These are phyloP conservation scores for Trichocladium uniseriatum DNA, from an alignment of 495 filamentous ascomycete genomes.

Conservation along the genomic window DNA sequence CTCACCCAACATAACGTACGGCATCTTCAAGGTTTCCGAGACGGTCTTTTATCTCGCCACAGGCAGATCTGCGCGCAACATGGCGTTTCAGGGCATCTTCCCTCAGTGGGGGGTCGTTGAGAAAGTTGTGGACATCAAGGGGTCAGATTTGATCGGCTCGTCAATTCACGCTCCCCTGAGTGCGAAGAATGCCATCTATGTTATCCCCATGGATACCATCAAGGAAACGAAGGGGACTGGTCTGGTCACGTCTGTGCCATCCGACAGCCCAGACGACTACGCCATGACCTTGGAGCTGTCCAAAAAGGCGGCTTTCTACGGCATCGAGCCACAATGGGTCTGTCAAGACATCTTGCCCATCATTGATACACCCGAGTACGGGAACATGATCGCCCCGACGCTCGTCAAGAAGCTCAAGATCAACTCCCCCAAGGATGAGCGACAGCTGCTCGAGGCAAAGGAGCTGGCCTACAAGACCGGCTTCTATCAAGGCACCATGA, in stretches of 20 bases:
- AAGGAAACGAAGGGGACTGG: slow-evolving; percentile 88
- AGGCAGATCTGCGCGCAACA: slow-evolving; percentile 81
- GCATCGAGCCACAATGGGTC: slow-evolving; percentile 92
- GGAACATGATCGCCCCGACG: slow-evolving; percentile 61
- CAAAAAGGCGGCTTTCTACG: slow-evolving; percentile 92
- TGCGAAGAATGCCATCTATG: slow-evolving; percentile 67
- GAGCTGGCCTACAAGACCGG: slow-evolving; percentile 92
- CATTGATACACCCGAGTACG: slow-evolving; percentile 83
- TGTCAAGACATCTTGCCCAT: slow-evolving; percentile 77
- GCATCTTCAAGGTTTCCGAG: slow-evolving; percentile 72
- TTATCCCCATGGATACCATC: slow-evolving; percentile 90
- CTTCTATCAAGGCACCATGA: slow-evolving; percentile 89
- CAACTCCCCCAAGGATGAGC: slow-evolving; percentile 84
- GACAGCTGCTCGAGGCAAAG: slow-evolving; percentile 83
- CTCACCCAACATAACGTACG: slow-evolving; percentile 59
- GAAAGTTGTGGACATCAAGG: slow-evolving; percentile 60
- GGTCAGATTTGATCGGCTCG: slow-evolving; percentile 71
- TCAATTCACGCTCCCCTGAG: slow-evolving; percentile 83
- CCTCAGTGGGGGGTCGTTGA: slow-evolving; percentile 63
- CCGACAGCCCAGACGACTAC: slow-evolving; percentile 72
- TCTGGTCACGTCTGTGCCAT: slow-evolving; percentile 89
- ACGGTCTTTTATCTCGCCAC: slow-evolving; percentile 77
- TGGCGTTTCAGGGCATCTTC: slow-evolving; percentile 87
- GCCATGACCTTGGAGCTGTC: slow-evolving; percentile 77
- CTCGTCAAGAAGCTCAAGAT: slow-evolving; percentile 91